These are phyloP conservation scores for Penicillium sp. DNA, from an alignment of 2,329 filamentous ascomycete genomes.

Conservation along the genomic window DNA sequence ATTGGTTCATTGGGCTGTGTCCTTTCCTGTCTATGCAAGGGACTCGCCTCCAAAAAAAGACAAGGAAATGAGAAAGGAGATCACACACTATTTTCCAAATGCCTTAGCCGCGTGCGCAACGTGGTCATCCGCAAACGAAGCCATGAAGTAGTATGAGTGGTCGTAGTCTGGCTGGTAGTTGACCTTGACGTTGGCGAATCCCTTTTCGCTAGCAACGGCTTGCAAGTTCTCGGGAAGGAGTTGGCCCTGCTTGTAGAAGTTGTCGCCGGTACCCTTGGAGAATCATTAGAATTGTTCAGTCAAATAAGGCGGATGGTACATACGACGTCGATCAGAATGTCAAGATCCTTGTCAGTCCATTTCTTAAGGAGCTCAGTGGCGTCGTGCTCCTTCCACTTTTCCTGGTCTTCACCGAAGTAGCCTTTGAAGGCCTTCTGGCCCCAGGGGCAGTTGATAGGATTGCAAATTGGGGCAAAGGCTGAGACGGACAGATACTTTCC, in stretches of 20 bases:
- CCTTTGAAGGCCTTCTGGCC: slow-evolving; percentile 92
- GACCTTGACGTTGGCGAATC: slow-evolving; percentile 69
- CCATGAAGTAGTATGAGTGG: slow-evolving; percentile 97
- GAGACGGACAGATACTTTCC: slow-evolving; percentile 84
- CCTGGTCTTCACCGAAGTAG: slow-evolving; percentile 75
- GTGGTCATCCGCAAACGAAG: slow-evolving; percentile 85
- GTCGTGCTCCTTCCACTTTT: slow-evolving; percentile 84
- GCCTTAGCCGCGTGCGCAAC: slow-evolving; percentile 90
- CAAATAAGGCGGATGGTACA: slow-evolving; percentile 34
- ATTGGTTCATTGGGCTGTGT: slow-evolving; percentile 3
- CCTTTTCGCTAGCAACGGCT: slow-evolving; percentile 71
- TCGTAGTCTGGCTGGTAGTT: slow-evolving; percentile 91
- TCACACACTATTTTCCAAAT: slow-evolving; percentile 52
- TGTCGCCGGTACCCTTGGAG: slow-evolving; percentile 80
- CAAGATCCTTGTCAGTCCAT: slow-evolving; percentile 66
- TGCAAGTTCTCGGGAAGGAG: slow-evolving; percentile 91
- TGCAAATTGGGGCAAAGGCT: slow-evolving; percentile 86
- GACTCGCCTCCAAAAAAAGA: neutral
- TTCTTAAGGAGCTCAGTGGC: slow-evolving; percentile 82
- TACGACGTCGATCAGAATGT: slow-evolving; percentile 83
- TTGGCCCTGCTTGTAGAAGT: slow-evolving; percentile 94
- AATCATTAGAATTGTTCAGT: neutral
- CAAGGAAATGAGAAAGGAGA: slow-evolving; percentile 6
- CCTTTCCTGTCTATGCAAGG: slow-evolving; percentile 5
- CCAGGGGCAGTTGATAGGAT: slow-evolving; percentile 85